Base-by-base conservation (phyloP, 345 rosid species). In the Arabidopsis arenosa region DNA sequence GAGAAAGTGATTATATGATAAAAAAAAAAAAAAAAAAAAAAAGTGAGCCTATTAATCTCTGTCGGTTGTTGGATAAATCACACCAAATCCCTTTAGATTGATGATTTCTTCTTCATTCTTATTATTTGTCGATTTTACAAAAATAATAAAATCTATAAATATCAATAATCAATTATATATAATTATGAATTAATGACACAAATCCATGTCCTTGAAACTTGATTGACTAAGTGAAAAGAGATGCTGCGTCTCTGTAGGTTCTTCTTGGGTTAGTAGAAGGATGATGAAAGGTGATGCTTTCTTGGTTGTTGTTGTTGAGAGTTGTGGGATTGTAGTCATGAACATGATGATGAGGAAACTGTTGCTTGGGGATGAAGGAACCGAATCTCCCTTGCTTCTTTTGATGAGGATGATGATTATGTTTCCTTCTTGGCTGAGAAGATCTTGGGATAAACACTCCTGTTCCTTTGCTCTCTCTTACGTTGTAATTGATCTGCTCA, bases 401-500 rank as follows among this genome's bases (percentile, higher is more conserved):
- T 30, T 78, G 73, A 39, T 78, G 33, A 43, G 17, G 12, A 59
- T 84, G 77, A 18, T 54, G 61, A 56, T 73, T 45, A 33, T 84
- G 70, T 54, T 10, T 79, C 81, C 86, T 86, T 81, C 93, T 84
- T 58, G 93, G 90, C 21, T 84, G 91, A 30, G 88, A 80, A 58
- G 87, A 82, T 80, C 70, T 80, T 44, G 98, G 98, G 72, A 93
- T 93, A 44, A 93, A 93, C 33, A 93, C 98, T 45, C 98, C 98
- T 40, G 98, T 93, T 60, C 98, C 98, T 84, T 88, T 89, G 88
- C 95, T 86, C 81, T 85, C 90, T 78, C 86, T 84, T 83, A 77
- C n/a, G 62, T 68, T 73, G 66, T 73, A 73, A 79, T 78, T 76
- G 26, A 28, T 83, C 55, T 89, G 90, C 72, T 85, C 90, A 28